Evolutionary conservation across 2,329 filamentous ascomycete genomes (phyloP).

Genomic region (Eurotiales sp.): DNA sequence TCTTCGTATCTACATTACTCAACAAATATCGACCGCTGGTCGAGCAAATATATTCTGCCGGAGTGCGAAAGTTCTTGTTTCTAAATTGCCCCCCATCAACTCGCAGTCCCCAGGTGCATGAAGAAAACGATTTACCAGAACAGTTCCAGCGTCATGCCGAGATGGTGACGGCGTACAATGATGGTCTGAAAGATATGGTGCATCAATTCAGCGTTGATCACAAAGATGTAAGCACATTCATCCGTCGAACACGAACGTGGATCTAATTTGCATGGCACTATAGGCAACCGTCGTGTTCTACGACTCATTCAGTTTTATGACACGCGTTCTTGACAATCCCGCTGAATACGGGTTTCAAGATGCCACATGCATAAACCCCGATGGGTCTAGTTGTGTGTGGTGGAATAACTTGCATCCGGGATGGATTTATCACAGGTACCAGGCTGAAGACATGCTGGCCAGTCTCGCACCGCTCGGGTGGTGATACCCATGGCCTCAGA

Average conservation of each 20-base stretch:
- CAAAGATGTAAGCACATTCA: slow-evolving; percentile 11
- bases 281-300: slow-evolving; percentile 14
- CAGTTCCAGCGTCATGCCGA: slow-evolving; percentile 12
- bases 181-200: slow-evolving; percentile 8
- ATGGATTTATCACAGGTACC: slow-evolving; percentile 11
- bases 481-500: slow-evolving; percentile 2
- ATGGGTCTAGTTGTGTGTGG: slow-evolving; percentile 16
- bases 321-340: slow-evolving; percentile 14
- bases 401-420: slow-evolving; percentile 17
- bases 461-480: slow-evolving; percentile 11
- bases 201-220: slow-evolving; percentile 3
- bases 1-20: slow-evolving; percentile 9
- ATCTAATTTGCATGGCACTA: background rate
- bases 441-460: slow-evolving; percentile 13
- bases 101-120: slow-evolving; percentile 14
- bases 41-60: slow-evolving; percentile 8
- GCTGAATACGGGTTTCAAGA: slow-evolving; percentile 14
- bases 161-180: slow-evolving; percentile 10
- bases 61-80: slow-evolving; percentile 13
- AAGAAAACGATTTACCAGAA: slow-evolving; percentile 14
- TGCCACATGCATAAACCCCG: slow-evolving; percentile 12
- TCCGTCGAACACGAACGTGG: background rate
- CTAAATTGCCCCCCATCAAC: slow-evolving; percentile 14
- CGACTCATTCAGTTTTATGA: slow-evolving; percentile 16
- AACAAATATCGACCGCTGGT: slow-evolving; percentile 12